These are phyloP conservation scores for Durusdinium trenchii DNA, from an alignment of 73 alveolate genomes.

Conservation along the genomic window DNA sequence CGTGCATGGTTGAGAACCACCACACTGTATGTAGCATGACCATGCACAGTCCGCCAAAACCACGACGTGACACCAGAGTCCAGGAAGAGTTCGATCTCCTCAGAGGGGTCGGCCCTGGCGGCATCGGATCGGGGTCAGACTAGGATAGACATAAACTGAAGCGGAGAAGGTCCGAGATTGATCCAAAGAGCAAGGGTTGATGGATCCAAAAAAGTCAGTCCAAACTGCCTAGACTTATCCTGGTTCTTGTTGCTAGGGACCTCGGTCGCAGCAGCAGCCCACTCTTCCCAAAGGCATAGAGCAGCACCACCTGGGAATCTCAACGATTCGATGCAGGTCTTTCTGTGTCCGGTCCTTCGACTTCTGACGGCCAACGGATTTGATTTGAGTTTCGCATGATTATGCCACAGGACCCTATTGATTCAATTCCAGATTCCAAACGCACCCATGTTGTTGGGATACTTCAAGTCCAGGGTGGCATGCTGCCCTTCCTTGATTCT, in stretches of 20 bases:
- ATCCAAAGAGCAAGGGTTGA: not conserved
- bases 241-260: not conserved
- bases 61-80: not conserved
- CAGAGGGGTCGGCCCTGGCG: slow-evolving; percentile 2
- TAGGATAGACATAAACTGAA: not conserved
- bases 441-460: too few relatives aligned
- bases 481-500: too few relatives aligned
- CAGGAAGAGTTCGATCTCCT: not conserved
- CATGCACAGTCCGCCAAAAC: not conserved
- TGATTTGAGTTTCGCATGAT: too few relatives aligned
- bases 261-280: slow-evolving; percentile 7
- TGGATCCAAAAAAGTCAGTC: not conserved
- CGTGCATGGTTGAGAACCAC: not conserved
- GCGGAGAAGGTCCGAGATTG: not conserved
- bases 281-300: not conserved
- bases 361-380: too few relatives aligned
- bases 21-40: not conserved
- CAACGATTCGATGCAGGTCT: not conserved
- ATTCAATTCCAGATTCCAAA: too few relatives aligned
- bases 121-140: not conserved
- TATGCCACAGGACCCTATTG: too few relatives aligned
- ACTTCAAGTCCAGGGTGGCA: too few relatives aligned
- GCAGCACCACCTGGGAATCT: slow-evolving; percentile 2
- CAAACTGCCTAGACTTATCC: not conserved
- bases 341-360: too few relatives aligned